Evolutionary conservation across 257 asterid species (phyloP).

Genomic region (Jacaranda copaia): DNA sequence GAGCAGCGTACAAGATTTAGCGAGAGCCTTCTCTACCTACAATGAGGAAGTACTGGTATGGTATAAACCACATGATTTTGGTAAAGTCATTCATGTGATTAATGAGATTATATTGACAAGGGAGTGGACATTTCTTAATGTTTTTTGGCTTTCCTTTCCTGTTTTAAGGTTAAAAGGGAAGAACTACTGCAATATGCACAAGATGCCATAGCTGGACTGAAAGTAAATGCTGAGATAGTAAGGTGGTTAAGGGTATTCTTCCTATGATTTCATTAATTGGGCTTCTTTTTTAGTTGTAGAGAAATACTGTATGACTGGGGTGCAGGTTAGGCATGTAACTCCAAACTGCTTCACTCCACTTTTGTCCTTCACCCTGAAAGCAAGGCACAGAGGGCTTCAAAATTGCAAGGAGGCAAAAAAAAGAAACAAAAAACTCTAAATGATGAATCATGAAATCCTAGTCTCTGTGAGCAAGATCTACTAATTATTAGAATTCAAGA

Average conservation of each 20-base stretch:
- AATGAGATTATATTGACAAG: slow-evolving; percentile 23
- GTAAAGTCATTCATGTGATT: slow-evolving; percentile 29
- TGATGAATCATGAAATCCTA: not conserved
- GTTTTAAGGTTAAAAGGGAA: slow-evolving; percentile 81
- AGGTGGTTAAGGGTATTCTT: slow-evolving; percentile 77
- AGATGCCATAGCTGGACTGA: slow-evolving; percentile 89
- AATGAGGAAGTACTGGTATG: slow-evolving; percentile 89
- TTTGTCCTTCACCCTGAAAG: no score
- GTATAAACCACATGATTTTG: slow-evolving; percentile 30
- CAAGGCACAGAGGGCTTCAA: not conserved
- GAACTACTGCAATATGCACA: slow-evolving; percentile 91
- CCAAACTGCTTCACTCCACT: not conserved
- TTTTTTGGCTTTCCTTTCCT: slow-evolving; percentile 10
- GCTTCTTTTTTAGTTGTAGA: slow-evolving; percentile 22
- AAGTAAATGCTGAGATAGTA: slow-evolving; percentile 79
- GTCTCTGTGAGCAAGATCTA: not conserved
- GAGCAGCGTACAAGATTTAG: slow-evolving; percentile 67
- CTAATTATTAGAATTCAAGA: no score
- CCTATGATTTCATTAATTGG: slow-evolving; percentile 32
- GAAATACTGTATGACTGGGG: slow-evolving; percentile 3
- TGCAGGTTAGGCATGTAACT: slow-evolving; percentile 2
- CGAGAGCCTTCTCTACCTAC: slow-evolving; percentile 76
- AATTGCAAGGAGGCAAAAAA: not conserved
- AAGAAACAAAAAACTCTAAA: not conserved
- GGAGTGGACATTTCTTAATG: not conserved